Evolutionary conservation across 345 rosid genomes (phyloP), one percentile per base, ranked within the genome.

Genomic region (Heritiera fomes): DNA sequence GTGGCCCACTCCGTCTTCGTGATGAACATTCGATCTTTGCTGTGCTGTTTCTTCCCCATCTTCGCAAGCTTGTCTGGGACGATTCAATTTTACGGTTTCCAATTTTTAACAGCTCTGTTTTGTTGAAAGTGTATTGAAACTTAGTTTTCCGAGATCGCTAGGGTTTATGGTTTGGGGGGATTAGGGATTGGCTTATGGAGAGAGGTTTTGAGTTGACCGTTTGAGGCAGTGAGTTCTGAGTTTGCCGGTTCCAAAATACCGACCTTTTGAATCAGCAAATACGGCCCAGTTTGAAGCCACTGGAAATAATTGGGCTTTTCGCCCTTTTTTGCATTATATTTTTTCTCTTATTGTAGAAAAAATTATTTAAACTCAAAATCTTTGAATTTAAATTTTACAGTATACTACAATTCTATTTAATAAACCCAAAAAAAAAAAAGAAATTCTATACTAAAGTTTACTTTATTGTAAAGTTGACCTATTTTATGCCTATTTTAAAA

Each of bases 11-110:
- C 99, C 79, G 95, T 96, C 81, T 89, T 91, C 68, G 98, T 96
- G 75, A 94, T 91, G 88, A 56, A 94, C 99, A 94, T 96, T n/a
- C 98, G 87, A 78, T 94, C 98, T 77, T 96, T 94, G 87, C 98
- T 96, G 81, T 96, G 98, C 86, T 96, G 97, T 71, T 96, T 96
- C 92, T 92, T 92, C 93, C 97, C 99, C 99, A 95, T 95, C 75
- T 46, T 45, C 11, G 30, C 45, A 28, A 60, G 23, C 67, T 47
- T 20, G 30, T 59, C 68, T 4, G 18, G 23, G 18, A 59, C 56
- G 13, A 55, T 41, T 60, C 46, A 30, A 78, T 45, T 58, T 40
- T 63, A 76, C 20, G 71, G 58, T 47, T 63, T 50, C 49, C 50
- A 61, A n/a, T 41, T 43, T 17, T 4, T 1, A 45, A n/a, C 4